A percentile compares a stretch with the other conserved stretches of the same genome.
Evolutionary conservation across 1,284 basidiomycete species (phyloP).

Genomic region (Ceratobasidium papillatum): DNA sequence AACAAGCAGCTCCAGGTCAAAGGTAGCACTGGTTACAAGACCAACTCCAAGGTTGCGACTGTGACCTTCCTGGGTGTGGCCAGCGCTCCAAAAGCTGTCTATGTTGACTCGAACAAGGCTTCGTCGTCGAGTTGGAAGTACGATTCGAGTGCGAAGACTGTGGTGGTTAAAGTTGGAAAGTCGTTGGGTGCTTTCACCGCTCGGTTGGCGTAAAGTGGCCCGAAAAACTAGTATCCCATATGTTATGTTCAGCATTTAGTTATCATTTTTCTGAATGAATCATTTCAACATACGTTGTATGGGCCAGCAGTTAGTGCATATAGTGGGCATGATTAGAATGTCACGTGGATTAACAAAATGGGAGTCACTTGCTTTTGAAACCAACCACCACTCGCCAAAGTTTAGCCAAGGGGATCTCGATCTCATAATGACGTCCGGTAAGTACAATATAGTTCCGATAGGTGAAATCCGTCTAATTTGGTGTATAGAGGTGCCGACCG

Average conservation of each 20-base stretch:
- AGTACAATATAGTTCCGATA: background rate
- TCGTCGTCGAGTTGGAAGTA: slow-evolving; percentile 36
- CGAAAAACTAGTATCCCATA: background rate
- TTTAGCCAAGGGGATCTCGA: background rate
- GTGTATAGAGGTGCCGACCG: background rate
- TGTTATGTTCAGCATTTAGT: background rate
- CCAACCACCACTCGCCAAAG: background rate
- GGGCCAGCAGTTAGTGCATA: background rate
- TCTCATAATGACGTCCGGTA: background rate
- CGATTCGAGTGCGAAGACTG: slow-evolving; percentile 39
- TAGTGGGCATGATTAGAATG: background rate
- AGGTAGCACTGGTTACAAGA: slow-evolving; percentile 61
- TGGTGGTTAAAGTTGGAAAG: slow-evolving; percentile 38
- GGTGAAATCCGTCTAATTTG: background rate
- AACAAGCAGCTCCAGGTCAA: slow-evolving; percentile 57
- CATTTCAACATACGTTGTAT: background rate
- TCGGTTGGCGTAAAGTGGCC: background rate
- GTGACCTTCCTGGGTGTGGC: slow-evolving; percentile 44
- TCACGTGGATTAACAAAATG: background rate
- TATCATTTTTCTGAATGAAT: background rate
- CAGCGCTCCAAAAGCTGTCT: slow-evolving; percentile 38
- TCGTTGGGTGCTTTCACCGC: slow-evolving; percentile 16
- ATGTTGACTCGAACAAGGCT: slow-evolving; percentile 36
- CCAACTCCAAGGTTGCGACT: slow-evolving; percentile 42
- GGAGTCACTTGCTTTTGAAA: background rate